Conservation (phyloP, 2,329 filamentous ascomycete species). For the Myriosclerotinia curreyana region DNA sequence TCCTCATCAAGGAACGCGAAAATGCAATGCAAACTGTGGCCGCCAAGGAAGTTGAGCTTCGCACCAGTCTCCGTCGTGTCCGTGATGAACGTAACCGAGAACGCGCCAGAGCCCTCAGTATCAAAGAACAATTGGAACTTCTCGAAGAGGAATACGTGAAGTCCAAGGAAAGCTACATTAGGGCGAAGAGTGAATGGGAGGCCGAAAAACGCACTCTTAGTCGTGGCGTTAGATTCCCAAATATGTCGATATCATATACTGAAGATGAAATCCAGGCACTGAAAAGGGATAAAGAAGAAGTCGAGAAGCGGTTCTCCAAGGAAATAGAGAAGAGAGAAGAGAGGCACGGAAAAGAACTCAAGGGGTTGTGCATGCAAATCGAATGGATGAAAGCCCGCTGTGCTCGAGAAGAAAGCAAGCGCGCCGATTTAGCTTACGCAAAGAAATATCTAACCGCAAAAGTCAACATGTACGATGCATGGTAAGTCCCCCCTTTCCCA, state of each 20-base stretch:
- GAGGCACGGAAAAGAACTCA: conserved; percentile 70
- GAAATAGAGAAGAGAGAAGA: conserved; percentile 49
- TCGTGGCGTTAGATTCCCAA: conserved; percentile 42
- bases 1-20: conserved; percentile 68
- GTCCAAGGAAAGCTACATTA: conserved; percentile 16
- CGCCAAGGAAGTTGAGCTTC: conserved; percentile 57
- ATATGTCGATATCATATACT: conserved; percentile 41
- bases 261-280: conserved; percentile 43
- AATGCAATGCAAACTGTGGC: conserved; percentile 57
- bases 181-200: conserved; percentile 45
- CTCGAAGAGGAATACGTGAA: conserved; percentile 43
- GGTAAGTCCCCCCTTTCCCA: conserved; percentile 58
- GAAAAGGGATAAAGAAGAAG: conserved; percentile 39
- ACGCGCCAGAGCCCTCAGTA: conserved; percentile 28
- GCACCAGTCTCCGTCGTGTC: conserved; percentile 65
- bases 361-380: conserved; percentile 84
- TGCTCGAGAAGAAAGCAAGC: conserved; percentile 75
- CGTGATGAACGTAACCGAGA: conserved; percentile 60
- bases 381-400: conserved; percentile 83
- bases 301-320: conserved; percentile 51
- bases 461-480: conserved; percentile 81
- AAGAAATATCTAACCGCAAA: conserved; percentile 80
- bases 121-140: conserved; percentile 31
- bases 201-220: conserved; percentile 45
- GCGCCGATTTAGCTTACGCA: conserved; percentile 76